Conservation (phyloP, 805 yeast genomes). For the Schwanniomyces sp. region DNA sequence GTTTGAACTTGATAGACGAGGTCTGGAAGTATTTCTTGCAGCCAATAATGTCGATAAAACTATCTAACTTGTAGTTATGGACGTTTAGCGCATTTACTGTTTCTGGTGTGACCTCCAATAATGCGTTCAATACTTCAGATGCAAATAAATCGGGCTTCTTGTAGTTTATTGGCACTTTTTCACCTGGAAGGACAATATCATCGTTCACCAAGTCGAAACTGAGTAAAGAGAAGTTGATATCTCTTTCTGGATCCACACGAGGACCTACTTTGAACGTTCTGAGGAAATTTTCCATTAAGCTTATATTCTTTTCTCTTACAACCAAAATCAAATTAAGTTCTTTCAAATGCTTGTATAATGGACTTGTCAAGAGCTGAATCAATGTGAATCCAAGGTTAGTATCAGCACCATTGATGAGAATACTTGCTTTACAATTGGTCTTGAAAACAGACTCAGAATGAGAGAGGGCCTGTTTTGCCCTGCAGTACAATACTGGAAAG, state of each 20-base stretch:
- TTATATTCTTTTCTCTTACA: conserved; percentile 20
- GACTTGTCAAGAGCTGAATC: conserved; percentile 31
- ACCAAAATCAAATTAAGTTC: conserved; percentile 30
- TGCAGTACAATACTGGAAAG: conserved; percentile 34
- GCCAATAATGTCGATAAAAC: conserved; percentile 41
- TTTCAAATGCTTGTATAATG: conserved; percentile 21
- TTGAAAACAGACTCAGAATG: conserved; percentile 18
- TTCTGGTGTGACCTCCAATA: conserved; percentile 17
- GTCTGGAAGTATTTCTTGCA: conserved; percentile 35
- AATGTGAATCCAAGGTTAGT: conserved; percentile 37
- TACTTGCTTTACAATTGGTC: conserved; percentile 19
- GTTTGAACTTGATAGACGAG: conserved; percentile 23
- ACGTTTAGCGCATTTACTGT: conserved; percentile 19
- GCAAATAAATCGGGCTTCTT: conserved; percentile 41
- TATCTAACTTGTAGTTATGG: conserved; percentile 30
- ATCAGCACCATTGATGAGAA: conserved; percentile 45
- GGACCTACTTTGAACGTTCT: conserved; percentile 16
- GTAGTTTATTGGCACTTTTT: conserved; percentile 29
- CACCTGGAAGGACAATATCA: conserved; percentile 36
- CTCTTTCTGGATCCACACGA: conserved; percentile 19
- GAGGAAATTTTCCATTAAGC: conserved; percentile 19
- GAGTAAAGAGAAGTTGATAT: conserved; percentile 23
- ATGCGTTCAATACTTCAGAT: conserved; percentile 32
- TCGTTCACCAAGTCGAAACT: conserved; percentile 34
- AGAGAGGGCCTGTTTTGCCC: conserved; percentile 35